A percentile compares a stretch with the other conserved stretches of the same genome.
Evolutionary conservation across 1,284 basidiomycete species (phyloP).

Genomic region (Fomitopsis betulina): DNA sequence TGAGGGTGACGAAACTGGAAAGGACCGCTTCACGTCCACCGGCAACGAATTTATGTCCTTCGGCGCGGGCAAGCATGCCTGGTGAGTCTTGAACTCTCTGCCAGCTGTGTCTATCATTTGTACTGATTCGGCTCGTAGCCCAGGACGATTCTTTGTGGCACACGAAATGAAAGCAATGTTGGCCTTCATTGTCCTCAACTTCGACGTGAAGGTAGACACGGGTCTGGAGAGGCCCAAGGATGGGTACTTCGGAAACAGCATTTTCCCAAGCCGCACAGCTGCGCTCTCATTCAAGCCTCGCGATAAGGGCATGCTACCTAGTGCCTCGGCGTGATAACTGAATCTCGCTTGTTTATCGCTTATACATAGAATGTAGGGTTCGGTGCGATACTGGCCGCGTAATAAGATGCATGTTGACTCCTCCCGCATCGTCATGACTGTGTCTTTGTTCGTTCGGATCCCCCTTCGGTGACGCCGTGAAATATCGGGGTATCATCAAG

Average conservation of each 20-base stretch:
- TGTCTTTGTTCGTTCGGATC: no score
- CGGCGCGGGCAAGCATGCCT: conserved; percentile 40
- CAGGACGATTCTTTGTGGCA: conserved; percentile 37
- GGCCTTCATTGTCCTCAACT: conserved; percentile 33
- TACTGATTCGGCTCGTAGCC: conserved; percentile 15
- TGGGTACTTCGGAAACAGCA: not conserved
- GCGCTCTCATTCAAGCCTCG: not conserved
- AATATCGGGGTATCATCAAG: no score
- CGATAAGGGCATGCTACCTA: not conserved
- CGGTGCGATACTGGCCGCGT: no score
- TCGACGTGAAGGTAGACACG: conserved; percentile 35
- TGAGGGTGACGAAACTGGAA: conserved; percentile 24
- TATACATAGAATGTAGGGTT: no score
- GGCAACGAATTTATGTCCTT: conserved; percentile 35
- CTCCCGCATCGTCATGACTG: no score
- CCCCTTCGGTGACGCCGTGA: no score
- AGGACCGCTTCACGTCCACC: conserved; percentile 30
- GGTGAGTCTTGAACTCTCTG: conserved; percentile 29
- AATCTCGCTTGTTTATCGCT: not conserved
- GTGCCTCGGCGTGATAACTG: not conserved
- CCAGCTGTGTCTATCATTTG: not conserved
- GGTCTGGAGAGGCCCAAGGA: conserved; percentile 17
- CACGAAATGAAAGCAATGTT: conserved; percentile 38
- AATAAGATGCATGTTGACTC: no score
- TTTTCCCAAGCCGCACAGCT: not conserved